These are phyloP conservation scores for Phytophthora boehmeriae DNA, from an alignment of 352 stramenopile species.

Conservation along the genomic window DNA sequence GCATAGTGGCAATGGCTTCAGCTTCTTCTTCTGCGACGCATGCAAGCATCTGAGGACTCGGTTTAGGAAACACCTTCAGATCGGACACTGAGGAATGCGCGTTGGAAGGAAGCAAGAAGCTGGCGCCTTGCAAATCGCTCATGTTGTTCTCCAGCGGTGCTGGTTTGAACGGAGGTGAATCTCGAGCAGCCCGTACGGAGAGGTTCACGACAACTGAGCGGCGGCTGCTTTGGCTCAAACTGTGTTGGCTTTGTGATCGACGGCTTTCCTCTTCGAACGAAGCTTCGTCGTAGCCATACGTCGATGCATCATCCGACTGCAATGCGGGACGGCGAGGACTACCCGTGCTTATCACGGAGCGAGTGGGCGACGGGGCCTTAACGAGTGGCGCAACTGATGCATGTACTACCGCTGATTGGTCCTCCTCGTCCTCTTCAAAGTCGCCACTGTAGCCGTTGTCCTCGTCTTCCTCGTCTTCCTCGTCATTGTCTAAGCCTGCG, in stretches of 20 bases:
- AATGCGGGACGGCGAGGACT: conserved; percentile 14
- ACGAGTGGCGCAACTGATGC: background rate
- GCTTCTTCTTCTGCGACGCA: conserved; percentile 34
- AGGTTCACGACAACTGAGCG: conserved; percentile 56
- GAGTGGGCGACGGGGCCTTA: conserved; percentile 18
- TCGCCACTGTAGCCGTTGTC: conserved; percentile 73
- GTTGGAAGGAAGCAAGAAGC: conserved; percentile 14
- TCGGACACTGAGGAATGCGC: conserved; percentile 49
- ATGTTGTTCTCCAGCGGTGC: conserved; percentile 13
- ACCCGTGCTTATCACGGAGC: conserved; percentile 18
- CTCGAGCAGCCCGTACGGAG: conserved; percentile 51
- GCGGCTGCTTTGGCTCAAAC: conserved; percentile 40
- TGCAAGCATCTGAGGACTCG: conserved; percentile 13
- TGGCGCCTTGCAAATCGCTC: conserved; percentile 16
- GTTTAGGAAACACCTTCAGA: conserved; percentile 53
- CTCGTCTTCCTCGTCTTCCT: conserved; percentile 56
- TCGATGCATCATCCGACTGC: conserved; percentile 24
- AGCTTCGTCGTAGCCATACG: conserved; percentile 57
- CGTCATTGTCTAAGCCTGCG: conserved; percentile 39
- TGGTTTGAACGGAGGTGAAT: conserved; percentile 42
- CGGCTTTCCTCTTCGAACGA: conserved; percentile 82
- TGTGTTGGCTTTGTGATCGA: conserved; percentile 39
- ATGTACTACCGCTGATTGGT: conserved; percentile 1
- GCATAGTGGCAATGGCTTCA: conserved; percentile 20
- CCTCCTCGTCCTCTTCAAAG: conserved; percentile 61